These are phyloP conservation scores for Cucurbita maxima DNA, from an alignment of 306 rosid species.

Conservation along the genomic window DNA sequence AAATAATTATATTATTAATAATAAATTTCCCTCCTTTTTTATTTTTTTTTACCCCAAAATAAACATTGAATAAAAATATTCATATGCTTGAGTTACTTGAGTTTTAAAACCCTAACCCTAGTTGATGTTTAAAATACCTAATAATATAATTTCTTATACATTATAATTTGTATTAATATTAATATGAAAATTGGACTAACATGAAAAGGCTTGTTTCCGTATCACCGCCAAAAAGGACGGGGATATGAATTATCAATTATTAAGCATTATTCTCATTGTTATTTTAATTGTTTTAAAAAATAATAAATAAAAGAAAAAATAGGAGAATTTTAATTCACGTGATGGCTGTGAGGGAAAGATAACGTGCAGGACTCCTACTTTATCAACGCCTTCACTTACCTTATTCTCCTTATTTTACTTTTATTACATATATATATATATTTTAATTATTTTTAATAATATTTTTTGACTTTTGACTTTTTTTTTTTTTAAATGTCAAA, in stretches of 20 bases:
- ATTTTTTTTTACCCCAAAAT: no score
- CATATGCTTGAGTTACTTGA: no score
- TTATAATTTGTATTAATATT: background rate
- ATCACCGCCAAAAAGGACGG: conserved; percentile 9
- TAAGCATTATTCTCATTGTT: background rate
- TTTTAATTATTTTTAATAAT: no score
- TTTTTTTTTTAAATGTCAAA: no score
- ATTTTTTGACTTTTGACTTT: no score
- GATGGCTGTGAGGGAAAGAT: background rate
- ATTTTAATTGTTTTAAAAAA: background rate
- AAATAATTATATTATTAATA: background rate
- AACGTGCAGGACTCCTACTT: background rate
- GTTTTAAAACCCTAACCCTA: background rate
- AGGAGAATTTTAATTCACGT: background rate
- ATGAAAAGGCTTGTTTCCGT: background rate
- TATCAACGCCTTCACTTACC: background rate
- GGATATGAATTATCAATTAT: conserved; percentile 1
- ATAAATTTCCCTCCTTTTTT: no score
- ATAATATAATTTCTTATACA: no score
- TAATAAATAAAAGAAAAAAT: background rate
- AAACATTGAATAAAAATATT: no score
- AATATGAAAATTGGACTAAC: background rate
- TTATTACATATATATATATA: no score
- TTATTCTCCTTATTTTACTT: background rate
- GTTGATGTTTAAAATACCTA: background rate